A percentile compares a stretch with the other conserved stretches of the same genome.
These are phyloP conservation scores for Prunus persica DNA, from an alignment of 306 rosid genomes.

Conservation along the genomic window DNA sequence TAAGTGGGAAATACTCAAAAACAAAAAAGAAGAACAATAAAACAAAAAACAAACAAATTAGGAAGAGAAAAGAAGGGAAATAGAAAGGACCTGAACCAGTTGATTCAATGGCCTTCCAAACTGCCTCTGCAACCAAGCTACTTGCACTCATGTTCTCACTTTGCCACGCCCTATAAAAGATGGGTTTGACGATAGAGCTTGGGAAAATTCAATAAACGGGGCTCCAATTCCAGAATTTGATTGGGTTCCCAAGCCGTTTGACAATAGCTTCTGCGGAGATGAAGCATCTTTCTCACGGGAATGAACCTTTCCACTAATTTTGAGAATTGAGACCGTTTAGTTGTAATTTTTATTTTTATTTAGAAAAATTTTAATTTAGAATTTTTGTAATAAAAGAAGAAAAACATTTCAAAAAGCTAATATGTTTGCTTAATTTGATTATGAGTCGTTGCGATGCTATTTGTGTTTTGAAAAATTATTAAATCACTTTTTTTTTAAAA, in stretches of 20 bases:
- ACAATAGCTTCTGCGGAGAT: neutral
- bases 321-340: neutral
- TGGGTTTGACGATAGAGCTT: neutral
- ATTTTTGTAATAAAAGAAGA: too few relatives aligned
- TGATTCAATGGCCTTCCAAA: slow-evolving; percentile 48
- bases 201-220: neutral
- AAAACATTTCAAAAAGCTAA: too few relatives aligned
- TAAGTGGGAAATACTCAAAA: neutral
- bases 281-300: neutral
- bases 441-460: too few relatives aligned
- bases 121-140: slow-evolving; percentile 37
- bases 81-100: slow-evolving; percentile 30
- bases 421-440: too few relatives aligned
- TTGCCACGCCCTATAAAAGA: neutral
- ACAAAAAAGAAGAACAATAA: too few relatives aligned
- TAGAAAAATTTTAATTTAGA: too few relatives aligned
- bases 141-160: slow-evolving; percentile 32
- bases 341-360: too few relatives aligned
- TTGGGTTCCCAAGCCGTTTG: neutral
- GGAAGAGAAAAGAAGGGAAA: neutral
- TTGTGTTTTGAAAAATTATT: too few relatives aligned
- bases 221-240: neutral
- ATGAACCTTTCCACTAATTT: neutral
- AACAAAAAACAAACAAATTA: neutral
- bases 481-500: too few relatives aligned